Evolutionary conservation across 2,329 filamentous ascomycete species (phyloP).

Genomic region (Botryotinia calthae): DNA sequence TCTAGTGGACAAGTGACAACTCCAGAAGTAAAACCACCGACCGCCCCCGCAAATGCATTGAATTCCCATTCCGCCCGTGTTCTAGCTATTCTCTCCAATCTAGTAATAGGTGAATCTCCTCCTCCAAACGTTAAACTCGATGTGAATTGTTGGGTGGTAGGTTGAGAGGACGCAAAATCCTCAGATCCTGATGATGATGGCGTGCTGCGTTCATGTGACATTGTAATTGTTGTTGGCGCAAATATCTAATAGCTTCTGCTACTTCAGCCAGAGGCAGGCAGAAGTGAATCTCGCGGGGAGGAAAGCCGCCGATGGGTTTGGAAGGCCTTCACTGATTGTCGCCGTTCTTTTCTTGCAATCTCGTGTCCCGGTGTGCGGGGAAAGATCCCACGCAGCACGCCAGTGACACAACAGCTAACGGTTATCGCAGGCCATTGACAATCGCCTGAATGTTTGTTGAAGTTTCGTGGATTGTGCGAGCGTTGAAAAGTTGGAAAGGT

Average conservation of each 20-base stretch:
- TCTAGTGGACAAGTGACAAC: constrained; percentile 95
- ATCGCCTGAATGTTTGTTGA: constrained; percentile 11
- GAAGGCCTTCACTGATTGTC: constrained; percentile 24
- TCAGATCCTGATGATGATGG: constrained; percentile 37
- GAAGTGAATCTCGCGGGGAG: not conserved
- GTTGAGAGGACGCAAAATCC: constrained; percentile 32
- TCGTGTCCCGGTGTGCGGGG: constrained; percentile 55
- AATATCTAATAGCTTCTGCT: constrained; percentile 40
- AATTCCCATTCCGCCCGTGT: constrained; percentile 62
- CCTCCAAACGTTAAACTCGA: constrained; percentile 24
- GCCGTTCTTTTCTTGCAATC: constrained; percentile 33
- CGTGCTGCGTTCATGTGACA: constrained; percentile 46
- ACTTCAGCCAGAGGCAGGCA: constrained; percentile 12
- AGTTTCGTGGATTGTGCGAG: constrained; percentile 2
- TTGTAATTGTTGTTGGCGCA: constrained; percentile 41
- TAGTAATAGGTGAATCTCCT: constrained; percentile 39
- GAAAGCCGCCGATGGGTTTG: not conserved
- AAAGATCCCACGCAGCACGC: constrained; percentile 57
- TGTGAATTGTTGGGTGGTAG: constrained; percentile 29
- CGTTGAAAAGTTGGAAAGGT: constrained; percentile 10
- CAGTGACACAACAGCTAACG: constrained; percentile 52
- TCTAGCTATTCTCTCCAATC: constrained; percentile 55
- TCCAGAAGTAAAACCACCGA: constrained; percentile 88
- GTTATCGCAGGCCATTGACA: constrained; percentile 57
- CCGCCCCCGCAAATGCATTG: constrained; percentile 81